Conservation (phyloP, 768 basidiomycete genomes). For the Trametopsis cervina region DNA sequence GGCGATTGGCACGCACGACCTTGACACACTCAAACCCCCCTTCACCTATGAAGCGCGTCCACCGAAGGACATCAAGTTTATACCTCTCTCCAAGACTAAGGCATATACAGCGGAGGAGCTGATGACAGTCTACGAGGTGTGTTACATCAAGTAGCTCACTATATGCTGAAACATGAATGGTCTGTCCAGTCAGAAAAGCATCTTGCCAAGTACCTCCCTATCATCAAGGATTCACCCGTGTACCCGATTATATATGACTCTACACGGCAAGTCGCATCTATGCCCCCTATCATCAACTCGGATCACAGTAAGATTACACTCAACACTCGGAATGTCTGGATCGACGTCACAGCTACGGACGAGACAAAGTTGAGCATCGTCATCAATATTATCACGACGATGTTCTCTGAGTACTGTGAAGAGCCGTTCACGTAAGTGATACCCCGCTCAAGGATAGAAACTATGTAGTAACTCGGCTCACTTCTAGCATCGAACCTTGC, state of each 20-base stretch:
- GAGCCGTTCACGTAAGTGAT: constrained; percentile 80
- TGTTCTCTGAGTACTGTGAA: constrained; percentile 96
- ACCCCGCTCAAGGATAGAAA: not conserved
- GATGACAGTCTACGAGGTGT: constrained; percentile 90
- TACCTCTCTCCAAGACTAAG: constrained; percentile 74
- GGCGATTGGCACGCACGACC: constrained; percentile 95
- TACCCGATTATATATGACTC: constrained; percentile 98
- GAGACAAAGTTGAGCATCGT: constrained; percentile 95
- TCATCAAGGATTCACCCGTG: constrained; percentile 91
- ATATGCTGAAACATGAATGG: too few species aligned
- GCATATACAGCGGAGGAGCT: constrained; percentile 83
- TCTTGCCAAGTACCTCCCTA: constrained; percentile 79
- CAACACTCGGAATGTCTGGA: constrained; percentile 90
- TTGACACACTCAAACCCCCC: constrained; percentile 81
- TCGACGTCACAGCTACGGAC: constrained; percentile 96
- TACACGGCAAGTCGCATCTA: constrained; percentile 81
- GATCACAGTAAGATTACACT: constrained; percentile 96
- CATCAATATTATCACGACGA: constrained; percentile 88
- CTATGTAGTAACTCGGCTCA: not conserved
- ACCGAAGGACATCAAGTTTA: constrained; percentile 88
- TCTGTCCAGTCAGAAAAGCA: constrained; percentile 79
- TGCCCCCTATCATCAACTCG: constrained; percentile 98
- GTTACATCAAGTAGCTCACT: too few species aligned
- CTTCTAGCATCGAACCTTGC: constrained; percentile 83
- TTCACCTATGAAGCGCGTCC: constrained; percentile 81